These are phyloP conservation scores for Chalciporus pseudorubinellus DNA, from an alignment of 768 basidiomycete genomes.

Conservation along the genomic window DNA sequence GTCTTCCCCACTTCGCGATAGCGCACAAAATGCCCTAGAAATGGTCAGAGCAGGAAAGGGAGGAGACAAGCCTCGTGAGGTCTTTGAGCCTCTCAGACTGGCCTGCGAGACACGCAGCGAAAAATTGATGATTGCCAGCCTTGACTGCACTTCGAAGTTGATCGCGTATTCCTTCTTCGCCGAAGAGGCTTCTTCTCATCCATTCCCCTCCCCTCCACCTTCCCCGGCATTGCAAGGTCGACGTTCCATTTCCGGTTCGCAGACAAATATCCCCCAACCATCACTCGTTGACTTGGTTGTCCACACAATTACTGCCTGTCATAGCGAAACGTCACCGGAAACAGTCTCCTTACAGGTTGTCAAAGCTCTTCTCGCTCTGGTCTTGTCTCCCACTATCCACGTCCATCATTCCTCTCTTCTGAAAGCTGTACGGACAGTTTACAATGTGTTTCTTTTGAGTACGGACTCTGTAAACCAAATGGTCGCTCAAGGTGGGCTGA, in stretches of 20 bases:
- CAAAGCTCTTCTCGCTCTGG: conserved; percentile 86
- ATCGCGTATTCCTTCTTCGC: conserved; percentile 97
- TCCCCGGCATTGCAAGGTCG: conserved; percentile 56
- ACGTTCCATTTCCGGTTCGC: conserved; percentile 43
- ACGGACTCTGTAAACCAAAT: conserved; percentile 91
- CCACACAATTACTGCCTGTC: conserved; percentile 90
- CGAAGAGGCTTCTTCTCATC: conserved; percentile 49
- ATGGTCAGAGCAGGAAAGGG: conserved; percentile 75
- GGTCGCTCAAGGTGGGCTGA: conserved; percentile 96
- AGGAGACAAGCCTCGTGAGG: conserved; percentile 75
- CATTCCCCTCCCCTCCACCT: conserved; percentile 70
- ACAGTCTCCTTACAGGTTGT: conserved; percentile 95
- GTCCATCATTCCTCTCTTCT: conserved; percentile 96
- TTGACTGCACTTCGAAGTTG: conserved; percentile 97
- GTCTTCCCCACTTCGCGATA: conserved; percentile 77
- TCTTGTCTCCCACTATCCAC: conserved; percentile 80
- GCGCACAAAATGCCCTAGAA: conserved; percentile 77
- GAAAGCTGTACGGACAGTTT: conserved; percentile 96
- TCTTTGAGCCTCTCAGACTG: conserved; percentile 93
- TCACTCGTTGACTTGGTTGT: conserved; percentile 91
- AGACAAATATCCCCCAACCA: conserved; percentile 53
- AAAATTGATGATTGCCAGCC: conserved; percentile 91
- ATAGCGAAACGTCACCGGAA: conserved; percentile 84
- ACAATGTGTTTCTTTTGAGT: conserved; percentile 95
- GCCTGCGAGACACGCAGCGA: conserved; percentile 95